phyloP scores from a whole-genome alignment of 2,329 filamentous ascomycete genomes.

The Penicillium sp. region DNA sequence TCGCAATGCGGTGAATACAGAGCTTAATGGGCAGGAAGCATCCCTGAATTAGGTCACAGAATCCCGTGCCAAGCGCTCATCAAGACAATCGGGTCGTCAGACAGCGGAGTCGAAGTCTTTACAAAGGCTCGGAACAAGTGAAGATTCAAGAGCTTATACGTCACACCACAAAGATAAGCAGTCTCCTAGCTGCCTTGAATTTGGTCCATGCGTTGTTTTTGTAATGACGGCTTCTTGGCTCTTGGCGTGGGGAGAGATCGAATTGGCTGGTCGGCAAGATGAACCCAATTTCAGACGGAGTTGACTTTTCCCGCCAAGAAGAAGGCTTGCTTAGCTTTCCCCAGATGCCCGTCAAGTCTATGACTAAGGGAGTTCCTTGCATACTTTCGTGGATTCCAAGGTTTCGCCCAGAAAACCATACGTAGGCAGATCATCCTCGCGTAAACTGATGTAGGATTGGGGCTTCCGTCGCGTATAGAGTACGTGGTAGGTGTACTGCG shows the following conservation, averaged over 20 bases:
- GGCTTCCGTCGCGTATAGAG: not conserved
- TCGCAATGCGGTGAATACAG: slow-evolving; percentile 1
- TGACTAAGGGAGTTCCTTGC: not conserved
- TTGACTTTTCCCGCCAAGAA: slow-evolving; percentile 1
- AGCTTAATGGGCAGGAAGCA: not conserved
- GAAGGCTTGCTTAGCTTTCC: not conserved
- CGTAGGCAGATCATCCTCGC: not conserved
- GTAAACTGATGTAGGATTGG: not conserved
- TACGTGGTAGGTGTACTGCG: not conserved
- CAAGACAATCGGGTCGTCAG: not conserved
- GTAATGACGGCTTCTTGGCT: slow-evolving; percentile 5
- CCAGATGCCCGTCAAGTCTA: not conserved
- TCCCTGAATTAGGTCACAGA: not conserved
- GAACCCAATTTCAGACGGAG: slow-evolving; percentile 2
- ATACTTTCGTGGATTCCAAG: not conserved
- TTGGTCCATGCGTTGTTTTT: slow-evolving; percentile 10
- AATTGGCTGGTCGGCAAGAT: slow-evolving; percentile 12
- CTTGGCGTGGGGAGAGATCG: slow-evolving; percentile 16
- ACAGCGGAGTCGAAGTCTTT: not conserved
- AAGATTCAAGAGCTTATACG: slow-evolving; percentile 7
- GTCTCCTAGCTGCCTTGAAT: slow-evolving; percentile 8
- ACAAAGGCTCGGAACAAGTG: not conserved
- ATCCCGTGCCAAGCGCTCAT: not conserved
- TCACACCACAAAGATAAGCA: slow-evolving; percentile 9
- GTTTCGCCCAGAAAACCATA: not conserved